Conservation (phyloP, 2,329 filamentous ascomycete genomes). For the Endothia cerciana region DNA sequence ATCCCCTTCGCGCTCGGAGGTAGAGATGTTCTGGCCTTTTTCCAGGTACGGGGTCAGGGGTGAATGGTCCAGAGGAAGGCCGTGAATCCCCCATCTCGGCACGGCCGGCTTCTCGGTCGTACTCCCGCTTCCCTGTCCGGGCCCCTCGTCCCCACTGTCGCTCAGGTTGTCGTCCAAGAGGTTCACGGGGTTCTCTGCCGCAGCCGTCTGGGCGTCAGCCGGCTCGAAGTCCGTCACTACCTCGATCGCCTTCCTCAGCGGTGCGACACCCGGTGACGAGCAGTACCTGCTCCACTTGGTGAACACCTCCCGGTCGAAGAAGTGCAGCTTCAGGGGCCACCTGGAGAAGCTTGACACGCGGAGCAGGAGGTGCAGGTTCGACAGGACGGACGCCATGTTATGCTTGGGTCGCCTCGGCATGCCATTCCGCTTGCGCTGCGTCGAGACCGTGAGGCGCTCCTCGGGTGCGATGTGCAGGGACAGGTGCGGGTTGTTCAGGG, state of each 20-base stretch:
- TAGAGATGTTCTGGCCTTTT: conserved; percentile 58
- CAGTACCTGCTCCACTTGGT: conserved; percentile 68
- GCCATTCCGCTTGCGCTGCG: conserved; percentile 54
- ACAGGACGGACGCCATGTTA: conserved; percentile 70
- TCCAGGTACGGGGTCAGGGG: conserved; percentile 57
- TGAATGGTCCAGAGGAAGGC: conserved; percentile 58
- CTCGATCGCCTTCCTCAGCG: conserved; percentile 52
- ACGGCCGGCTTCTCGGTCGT: conserved; percentile 13
- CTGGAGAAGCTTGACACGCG: conserved; percentile 76
- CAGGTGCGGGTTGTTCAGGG: conserved; percentile 82
- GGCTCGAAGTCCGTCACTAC: conserved; percentile 60
- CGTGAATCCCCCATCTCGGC: conserved; percentile 53
- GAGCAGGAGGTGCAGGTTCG: conserved; percentile 80
- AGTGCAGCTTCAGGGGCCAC: conserved; percentile 82
- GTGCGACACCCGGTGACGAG: conserved; percentile 47
- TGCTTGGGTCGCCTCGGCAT: conserved; percentile 60
- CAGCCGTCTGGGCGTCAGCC: conserved; percentile 11
- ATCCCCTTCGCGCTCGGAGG: conserved; percentile 58
- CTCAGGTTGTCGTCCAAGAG: background rate
- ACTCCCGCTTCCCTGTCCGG: background rate
- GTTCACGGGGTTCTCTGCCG: background rate
- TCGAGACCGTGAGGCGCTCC: conserved; percentile 60
- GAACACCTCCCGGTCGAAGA: conserved; percentile 75
- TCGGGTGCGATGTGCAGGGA: conserved; percentile 76
- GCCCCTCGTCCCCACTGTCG: conserved; percentile 12